Conservation (phyloP, 2,329 filamentous ascomycete genomes). For the Stromatinia cepivora region DNA sequence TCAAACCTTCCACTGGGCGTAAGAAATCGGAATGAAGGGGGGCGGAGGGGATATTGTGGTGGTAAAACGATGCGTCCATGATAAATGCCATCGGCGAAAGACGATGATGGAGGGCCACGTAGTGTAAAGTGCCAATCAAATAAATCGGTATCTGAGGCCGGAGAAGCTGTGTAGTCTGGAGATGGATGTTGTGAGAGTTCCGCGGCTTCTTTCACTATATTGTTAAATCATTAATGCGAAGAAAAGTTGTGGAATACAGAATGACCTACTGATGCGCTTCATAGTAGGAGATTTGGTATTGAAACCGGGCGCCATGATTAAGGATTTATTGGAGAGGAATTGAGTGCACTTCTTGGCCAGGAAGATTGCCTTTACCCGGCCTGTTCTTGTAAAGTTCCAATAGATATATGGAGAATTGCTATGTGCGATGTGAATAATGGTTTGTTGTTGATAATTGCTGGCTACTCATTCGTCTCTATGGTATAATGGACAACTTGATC, state of each 20-base stretch:
- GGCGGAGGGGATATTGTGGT: slow-evolving; percentile 84
- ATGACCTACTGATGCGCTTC: slow-evolving; percentile 70
- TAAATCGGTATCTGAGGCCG: slow-evolving; percentile 78
- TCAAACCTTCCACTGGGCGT: slow-evolving; percentile 93
- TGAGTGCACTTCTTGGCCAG: background rate
- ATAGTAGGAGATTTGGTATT: slow-evolving; percentile 82
- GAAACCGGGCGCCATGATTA: slow-evolving; percentile 43
- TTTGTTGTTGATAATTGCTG: background rate
- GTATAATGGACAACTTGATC: background rate
- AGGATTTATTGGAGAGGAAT: background rate
- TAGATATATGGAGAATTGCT: background rate
- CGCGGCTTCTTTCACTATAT: slow-evolving; percentile 79
- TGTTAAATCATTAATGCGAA: slow-evolving; percentile 24
- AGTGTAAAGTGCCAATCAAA: slow-evolving; percentile 99
- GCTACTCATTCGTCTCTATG: background rate
- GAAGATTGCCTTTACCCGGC: background rate
- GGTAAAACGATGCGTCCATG: slow-evolving; percentile 94
- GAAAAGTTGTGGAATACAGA: slow-evolving; percentile 14
- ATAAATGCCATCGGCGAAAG: slow-evolving; percentile 68
- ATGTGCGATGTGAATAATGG: background rate
- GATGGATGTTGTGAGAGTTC: slow-evolving; percentile 81
- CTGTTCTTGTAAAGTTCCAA: too few relatives aligned
- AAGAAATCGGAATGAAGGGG: slow-evolving; percentile 92
- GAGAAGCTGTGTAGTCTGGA: slow-evolving; percentile 80
- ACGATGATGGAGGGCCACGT: slow-evolving; percentile 79